Percentiles rank a stretch among this genome's conserved stretches.
Evolutionary conservation across 305 asterid species (phyloP).

Genomic region (Stenogyne calaminthoides): DNA sequence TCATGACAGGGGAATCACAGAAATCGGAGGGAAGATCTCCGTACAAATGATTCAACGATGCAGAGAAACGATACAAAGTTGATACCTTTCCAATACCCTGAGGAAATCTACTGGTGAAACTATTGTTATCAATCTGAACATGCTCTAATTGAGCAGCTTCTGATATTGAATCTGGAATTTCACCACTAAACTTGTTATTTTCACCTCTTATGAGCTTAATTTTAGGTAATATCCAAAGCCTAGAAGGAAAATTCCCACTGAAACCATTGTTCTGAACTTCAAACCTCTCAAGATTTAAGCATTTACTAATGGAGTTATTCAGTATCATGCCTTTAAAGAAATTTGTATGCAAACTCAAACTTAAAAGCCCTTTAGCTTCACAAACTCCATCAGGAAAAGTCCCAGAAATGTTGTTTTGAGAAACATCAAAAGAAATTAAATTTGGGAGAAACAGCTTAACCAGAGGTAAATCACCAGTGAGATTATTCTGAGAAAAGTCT

Average conservation of each 20-base stretch:
- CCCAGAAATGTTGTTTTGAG: slow-evolving; percentile 74
- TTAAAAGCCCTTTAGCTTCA: slow-evolving; percentile 52
- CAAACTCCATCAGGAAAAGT: slow-evolving; percentile 65
- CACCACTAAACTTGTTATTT: slow-evolving; percentile 76
- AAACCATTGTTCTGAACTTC: slow-evolving; percentile 83
- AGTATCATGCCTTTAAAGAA: slow-evolving; percentile 62
- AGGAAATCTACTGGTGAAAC: slow-evolving; percentile 62
- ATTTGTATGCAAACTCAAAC: slow-evolving; percentile 63
- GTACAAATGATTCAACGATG: slow-evolving; percentile 59
- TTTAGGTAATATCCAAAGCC: slow-evolving; percentile 73
- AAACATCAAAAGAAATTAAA: slow-evolving; percentile 77
- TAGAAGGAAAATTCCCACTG: slow-evolving; percentile 61
- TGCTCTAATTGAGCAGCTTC: slow-evolving; percentile 76
- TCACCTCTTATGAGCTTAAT: slow-evolving; percentile 78
- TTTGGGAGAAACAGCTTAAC: slow-evolving; percentile 54
- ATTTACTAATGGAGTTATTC: slow-evolving; percentile 43
- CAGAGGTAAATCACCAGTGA: slow-evolving; percentile 60
- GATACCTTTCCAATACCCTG: slow-evolving; percentile 59
- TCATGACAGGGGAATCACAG: slow-evolving; percentile 84
- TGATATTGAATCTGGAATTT: slow-evolving; percentile 72
- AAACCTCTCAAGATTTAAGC: slow-evolving; percentile 73
- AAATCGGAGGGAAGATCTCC: slow-evolving; percentile 83
- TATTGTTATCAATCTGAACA: slow-evolving; percentile 86
- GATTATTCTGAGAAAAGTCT: slow-evolving; percentile 72
- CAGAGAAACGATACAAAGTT: slow-evolving; percentile 78